Conservation (phyloP, 345 rosid genomes). For the Angophora floribunda region DNA sequence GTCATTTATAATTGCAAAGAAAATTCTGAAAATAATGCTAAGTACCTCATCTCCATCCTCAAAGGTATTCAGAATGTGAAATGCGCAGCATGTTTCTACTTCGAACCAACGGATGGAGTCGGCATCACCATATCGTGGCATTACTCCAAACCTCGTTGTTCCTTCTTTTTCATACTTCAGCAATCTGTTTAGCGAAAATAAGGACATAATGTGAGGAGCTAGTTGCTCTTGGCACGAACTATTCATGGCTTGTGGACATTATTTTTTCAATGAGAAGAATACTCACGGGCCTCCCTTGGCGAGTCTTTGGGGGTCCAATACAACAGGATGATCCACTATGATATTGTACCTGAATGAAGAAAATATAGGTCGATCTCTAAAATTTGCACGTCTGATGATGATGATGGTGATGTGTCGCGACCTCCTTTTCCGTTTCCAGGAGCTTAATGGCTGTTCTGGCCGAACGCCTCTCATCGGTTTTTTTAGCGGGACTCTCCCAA, state of each 20-base stretch:
- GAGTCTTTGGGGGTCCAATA: background rate
- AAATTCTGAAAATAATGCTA: background rate
- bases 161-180: slow-evolving; percentile 16
- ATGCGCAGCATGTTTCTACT: slow-evolving; percentile 21
- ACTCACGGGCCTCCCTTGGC: background rate
- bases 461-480: too few relatives aligned
- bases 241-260: background rate
- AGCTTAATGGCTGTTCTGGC: too few relatives aligned
- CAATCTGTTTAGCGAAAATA: slow-evolving; percentile 1
- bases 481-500: too few relatives aligned
- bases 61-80: slow-evolving; percentile 38
- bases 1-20: background rate
- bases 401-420: too few relatives aligned
- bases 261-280: background rate
- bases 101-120: slow-evolving; percentile 32
- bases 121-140: slow-evolving; percentile 43
- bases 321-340: background rate
- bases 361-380: background rate
- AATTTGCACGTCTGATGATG: background rate
- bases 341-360: background rate
- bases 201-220: background rate
- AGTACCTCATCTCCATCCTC: slow-evolving; percentile 39
- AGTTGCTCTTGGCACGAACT: background rate
- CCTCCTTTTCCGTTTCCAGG: too few relatives aligned
- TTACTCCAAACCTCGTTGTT: slow-evolving; percentile 31